Conservation (phyloP, 495 filamentous ascomycete species). For the Penicilliopsis zonata region DNA sequence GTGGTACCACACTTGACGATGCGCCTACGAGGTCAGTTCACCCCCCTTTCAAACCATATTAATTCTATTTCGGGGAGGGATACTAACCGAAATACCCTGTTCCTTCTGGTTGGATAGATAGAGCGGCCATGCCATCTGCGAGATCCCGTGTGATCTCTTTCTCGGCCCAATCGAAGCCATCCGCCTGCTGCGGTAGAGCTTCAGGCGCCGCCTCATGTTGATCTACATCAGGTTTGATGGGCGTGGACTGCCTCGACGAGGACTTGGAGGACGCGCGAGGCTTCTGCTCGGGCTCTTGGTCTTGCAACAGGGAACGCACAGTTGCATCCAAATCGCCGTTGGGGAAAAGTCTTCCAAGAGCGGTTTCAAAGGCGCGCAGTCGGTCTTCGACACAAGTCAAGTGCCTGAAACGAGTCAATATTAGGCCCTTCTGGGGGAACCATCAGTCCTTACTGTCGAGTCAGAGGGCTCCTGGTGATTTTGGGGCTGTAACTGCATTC, state of each 20-base stretch:
- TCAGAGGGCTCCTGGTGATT: conserved; percentile 33
- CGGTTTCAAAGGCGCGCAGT: conserved; percentile 31
- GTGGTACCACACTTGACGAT: conserved; percentile 34
- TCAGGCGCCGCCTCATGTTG: conserved; percentile 29
- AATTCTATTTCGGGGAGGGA: too few relatives aligned
- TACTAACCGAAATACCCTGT: conserved; percentile 36
- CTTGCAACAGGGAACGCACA: conserved; percentile 30
- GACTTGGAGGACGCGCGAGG: conserved; percentile 23
- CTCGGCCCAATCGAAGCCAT: conserved; percentile 42
- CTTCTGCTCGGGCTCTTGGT: conserved; percentile 21
- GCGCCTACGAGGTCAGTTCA: conserved; percentile 16
- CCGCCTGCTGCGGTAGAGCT: conserved; percentile 34
- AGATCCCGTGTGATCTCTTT: conserved; percentile 32
- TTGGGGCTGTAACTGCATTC: conserved; percentile 40
- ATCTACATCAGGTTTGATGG: conserved; percentile 23
- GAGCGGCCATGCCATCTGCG: conserved; percentile 40
- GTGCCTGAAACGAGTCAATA: conserved; percentile 20
- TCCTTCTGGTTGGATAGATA: conserved; percentile 37
- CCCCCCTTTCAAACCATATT: too few relatives aligned
- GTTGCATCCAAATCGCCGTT: conserved; percentile 35
- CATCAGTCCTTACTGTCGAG: conserved; percentile 25
- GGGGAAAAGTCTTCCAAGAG: conserved; percentile 30
- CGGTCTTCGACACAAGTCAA: conserved; percentile 39
- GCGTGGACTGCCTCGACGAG: conserved; percentile 27
- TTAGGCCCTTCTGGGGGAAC: background rate